Base-by-base conservation (phyloP, 2,329 filamentous ascomycete genomes). In the Penicillium hordei region DNA sequence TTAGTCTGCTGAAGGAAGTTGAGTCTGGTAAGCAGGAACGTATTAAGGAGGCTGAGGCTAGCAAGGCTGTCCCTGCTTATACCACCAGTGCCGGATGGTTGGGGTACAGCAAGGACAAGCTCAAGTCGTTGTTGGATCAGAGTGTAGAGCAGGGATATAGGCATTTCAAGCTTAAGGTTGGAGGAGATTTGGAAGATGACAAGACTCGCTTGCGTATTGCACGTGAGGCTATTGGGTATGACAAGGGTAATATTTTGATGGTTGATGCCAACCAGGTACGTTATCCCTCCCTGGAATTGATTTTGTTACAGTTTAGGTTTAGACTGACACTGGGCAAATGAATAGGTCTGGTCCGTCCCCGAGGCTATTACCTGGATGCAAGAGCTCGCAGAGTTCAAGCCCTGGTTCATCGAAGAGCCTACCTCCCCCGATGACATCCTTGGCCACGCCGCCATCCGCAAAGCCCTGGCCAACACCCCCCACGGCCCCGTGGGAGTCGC, bases 161-260 rank as follows among this genome's bases (percentile, higher is more conserved):
- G 60, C 87, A 96, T 79, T 96, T 96, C 79, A 96, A 96, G 82
- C 79, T 96, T 73, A 96, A 96, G 81, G 91, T 96, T 45, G 91
- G 91, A 39, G 84, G 83, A 12, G 85, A 83, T 64, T 70, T 95
- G 17, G 88, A 87, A 64, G 85, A 88, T 61, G 91, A 96, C 75
- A 82, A 83, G 67, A 80, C 83, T 58, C 81, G 92, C 5, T 79
- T 96, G 66, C 73, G 75, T 15, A 91, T 95, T 73, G 91, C 90
- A 6, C 81, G 91, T 45, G 85, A 90, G 31, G 86, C 93, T 40
- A 89, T 96, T 71, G 90, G 90, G 2, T 93, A 89, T 74, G 91
- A 95, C 75, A 80, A 82, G 71, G 91, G 88, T 59, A 93, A 93
- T 74, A 83, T 93, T 52, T 82, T 96, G 67, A 96, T 96, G 91